Base-by-base conservation (phyloP, 2,329 filamentous ascomycete genomes). In the Xylaria polymorpha region DNA sequence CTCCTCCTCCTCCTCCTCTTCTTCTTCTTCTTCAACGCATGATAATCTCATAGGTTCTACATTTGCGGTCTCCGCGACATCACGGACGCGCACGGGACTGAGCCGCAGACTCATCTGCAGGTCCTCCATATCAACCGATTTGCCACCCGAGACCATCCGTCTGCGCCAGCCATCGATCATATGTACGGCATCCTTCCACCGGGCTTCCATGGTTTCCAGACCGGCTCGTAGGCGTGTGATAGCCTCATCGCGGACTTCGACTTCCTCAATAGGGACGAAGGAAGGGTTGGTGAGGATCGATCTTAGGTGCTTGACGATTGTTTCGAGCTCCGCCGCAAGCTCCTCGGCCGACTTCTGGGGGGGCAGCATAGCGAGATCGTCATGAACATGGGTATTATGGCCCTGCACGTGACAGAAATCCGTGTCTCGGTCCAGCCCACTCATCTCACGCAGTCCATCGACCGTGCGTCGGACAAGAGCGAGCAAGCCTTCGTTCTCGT, bases 151-250 rank as follows among this genome's bases (percentile, higher is more conserved):
- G 18, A 88, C 88, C 88, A 97, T 94, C 50, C 93, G 88, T 78
- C 90, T 91, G 69, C 94, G 90, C 95, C 96, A 98, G 41, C 92
- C 90, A 72, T 98, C 93, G 84, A 99, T 97, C 82, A 99, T 89
- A 43, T 89, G 87, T 14, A 98, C 90, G 0, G 96, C 93, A 77
- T 98, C 95, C 72, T 90, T 91, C 94, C 96, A 97, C 61, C 94
- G 88, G 25, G 84, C 87, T 80, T 98, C 94, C 93, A 98, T 97
- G 81, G 92, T 94, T 78, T 97, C 92, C 91, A 95, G 97, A 18
- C 94, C 94, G 64, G 92, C 88, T 64, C 93, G 90, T 57, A 99
- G 84, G 61, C 93, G 88, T 61, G 87, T 86, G 72, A 99, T 98
- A 79, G 98, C 94, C 68, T 97, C 92, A 72, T 99, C 95, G 64